Conservation (phyloP, 805 yeast genomes). For the Saccharomycopsis guyanensis region DNA sequence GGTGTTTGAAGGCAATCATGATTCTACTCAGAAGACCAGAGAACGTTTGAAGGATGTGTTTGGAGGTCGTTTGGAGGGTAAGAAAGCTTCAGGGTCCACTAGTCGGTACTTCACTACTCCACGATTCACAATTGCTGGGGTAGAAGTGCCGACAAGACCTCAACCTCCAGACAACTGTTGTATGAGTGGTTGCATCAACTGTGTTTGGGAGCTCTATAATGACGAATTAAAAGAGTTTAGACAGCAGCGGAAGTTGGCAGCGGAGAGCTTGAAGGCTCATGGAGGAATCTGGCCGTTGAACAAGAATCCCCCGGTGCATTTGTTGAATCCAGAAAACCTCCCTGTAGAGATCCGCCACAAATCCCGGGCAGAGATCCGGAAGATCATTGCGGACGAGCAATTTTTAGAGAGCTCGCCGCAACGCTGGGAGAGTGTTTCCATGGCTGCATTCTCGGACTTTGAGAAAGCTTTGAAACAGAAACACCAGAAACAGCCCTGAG, state of each 20-base stretch:
- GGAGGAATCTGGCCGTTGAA: conserved; percentile 55
- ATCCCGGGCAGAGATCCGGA: conserved; percentile 23
- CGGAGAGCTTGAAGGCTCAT: conserved; percentile 34
- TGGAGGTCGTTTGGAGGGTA: conserved; percentile 52
- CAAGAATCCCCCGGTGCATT: conserved; percentile 49
- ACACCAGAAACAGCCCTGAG: conserved; percentile 20
- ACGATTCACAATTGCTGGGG: conserved; percentile 42
- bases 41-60: conserved; percentile 43
- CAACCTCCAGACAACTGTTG: conserved; percentile 93
- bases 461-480: conserved; percentile 56
- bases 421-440: conserved; percentile 63
- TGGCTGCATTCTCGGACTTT: conserved; percentile 76
- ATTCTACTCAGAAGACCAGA: conserved; percentile 31
- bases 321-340: conserved; percentile 34
- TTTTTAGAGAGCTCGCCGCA: conserved; percentile 23
- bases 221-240: conserved; percentile 88
- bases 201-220: conserved; percentile 91
- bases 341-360: conserved; percentile 32
- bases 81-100: conserved; percentile 23
- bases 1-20: conserved; percentile 31
- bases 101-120: conserved; percentile 25
- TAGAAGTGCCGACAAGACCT: conserved; percentile 77
- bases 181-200: conserved; percentile 93
- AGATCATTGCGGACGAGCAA: conserved; percentile 31
- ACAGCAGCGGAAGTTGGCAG: conserved; percentile 50